Base-by-base conservation (phyloP, 2,329 filamentous ascomycete genomes). In the Fusarium devonianum region DNA sequence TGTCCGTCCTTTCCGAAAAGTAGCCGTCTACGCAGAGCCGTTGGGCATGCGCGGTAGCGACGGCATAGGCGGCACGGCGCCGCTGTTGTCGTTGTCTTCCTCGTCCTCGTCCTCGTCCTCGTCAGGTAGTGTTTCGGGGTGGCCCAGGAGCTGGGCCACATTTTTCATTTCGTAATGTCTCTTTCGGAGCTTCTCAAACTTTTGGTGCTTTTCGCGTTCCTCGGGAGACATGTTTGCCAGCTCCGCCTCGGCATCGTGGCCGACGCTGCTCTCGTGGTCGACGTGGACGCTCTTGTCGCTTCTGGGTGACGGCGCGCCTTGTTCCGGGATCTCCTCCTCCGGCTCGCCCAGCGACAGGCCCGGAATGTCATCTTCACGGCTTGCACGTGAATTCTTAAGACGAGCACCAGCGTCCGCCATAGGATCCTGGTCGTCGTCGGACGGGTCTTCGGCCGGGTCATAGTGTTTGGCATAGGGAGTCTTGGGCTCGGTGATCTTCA, bases 401-500 rank as follows among this genome's bases (percentile, higher is more conserved):
- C 54, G 45, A 67, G 56, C 30, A 66, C 57, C 58, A 67, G 53
- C 47, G 56, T 57, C 56, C 51, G 63, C 66, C 58, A 69, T 51
- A 64, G 59, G 51, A 64, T 55, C 70, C 25, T 88, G 85, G 19
- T 89, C 86, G 46, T 89, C 81, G 67, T 96, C 87, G 57, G 87
- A 88, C 40, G 91, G 90, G 58, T 97, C 93, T 67, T 97, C 91
- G 30, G 85, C 72, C 4, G 92, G 92, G 68, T 97, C 90, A 73
- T 97, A 97, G 67, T 92, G 90, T 68, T 88, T 89, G 25, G 91
- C 94, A 71, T 93, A 99, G 4, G 94, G 94, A 7, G 94, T 99
- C 81, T 99, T 99, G 54, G 94, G 94, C 77, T 99, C 94, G 62
- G 92, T 90, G 60, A 99, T 99, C 80, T 97, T 99, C 94, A 99